Base-by-base conservation (phyloP, 169 alveolate genomes). In the Cryptosporidium felis region DNA sequence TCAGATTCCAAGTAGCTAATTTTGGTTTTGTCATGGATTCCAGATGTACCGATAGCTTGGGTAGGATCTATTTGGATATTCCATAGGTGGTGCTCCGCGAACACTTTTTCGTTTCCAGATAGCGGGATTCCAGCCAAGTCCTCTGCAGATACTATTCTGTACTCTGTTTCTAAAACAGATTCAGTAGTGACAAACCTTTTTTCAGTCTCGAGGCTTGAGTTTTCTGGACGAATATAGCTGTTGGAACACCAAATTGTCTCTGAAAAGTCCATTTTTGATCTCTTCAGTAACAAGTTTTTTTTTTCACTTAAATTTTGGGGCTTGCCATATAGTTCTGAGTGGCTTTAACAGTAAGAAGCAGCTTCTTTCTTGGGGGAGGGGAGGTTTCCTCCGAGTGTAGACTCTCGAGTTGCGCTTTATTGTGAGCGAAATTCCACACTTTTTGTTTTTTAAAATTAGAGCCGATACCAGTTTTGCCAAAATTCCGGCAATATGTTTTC, bases 61-160 rank as follows among this genome's bases (percentile, higher is more conserved):
- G 1, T 56, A 23, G 30, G 3, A 8, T 74, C 26, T 0, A 74
- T 16, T 12, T 60, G 85, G 41, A 74, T 56, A 16, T 9, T 49
- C 85, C 85, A 74, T 36, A 74, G 30, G 41, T 74, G 85, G 12
- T 74, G 85, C n/a, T 74, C 85, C 18, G 67, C 67, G 56, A 74
- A 74, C 3, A 53, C 45, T 38, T 74, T 49, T 58, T 74, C 74
- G 38, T 49, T 74, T 38, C 85, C 85, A 36, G 85, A 74, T 34
- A 74, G 23, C 40, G 85, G 85, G 14, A 74, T 42, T 1, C 56
- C 59, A 9, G 45, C 59, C 41, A 74, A 49, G 23, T 74, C 85
- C 18, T 34, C 34, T 9, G 85, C 66, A 4, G 85, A 53, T 9
- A 56, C 67, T n/a, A 74, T 40, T 21, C 46, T 74, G 30, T 74